Evolutionary conservation across 352 stramenopile genomes (phyloP).

Genomic region (Aphanomyces euteiches): DNA sequence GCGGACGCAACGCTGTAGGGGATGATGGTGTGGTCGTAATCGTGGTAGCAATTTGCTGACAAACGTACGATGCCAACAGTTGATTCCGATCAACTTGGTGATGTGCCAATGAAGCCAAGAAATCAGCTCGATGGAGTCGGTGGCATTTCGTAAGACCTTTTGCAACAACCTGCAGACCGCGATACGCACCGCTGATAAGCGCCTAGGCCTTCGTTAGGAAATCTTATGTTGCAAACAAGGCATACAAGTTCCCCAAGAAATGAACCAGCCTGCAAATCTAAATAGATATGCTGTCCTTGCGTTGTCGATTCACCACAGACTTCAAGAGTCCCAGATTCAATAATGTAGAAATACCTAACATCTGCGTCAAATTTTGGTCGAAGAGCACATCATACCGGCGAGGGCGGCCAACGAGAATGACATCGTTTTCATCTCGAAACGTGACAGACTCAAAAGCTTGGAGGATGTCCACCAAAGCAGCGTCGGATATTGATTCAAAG

Average conservation of each 20-base stretch:
- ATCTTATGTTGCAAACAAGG: neutral
- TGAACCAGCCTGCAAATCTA: neutral
- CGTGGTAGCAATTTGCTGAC: neutral
- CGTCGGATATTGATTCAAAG: neutral
- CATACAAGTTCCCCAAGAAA: conserved; percentile 11
- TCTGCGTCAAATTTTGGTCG: neutral
- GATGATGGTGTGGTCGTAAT: neutral
- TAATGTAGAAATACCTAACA: neutral
- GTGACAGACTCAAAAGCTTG: neutral
- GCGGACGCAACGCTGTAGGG: neutral
- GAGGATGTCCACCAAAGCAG: neutral
- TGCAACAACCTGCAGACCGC: neutral
- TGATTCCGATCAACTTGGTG: neutral
- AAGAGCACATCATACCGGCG: neutral
- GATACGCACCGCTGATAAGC: conserved; percentile 6
- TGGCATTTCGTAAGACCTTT: neutral
- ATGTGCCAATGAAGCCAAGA: neutral
- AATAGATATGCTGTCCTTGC: neutral
- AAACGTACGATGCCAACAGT: too few relatives aligned
- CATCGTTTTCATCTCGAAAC: neutral
- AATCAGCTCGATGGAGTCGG: neutral
- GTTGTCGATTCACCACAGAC: conserved; percentile 2
- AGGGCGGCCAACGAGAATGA: neutral
- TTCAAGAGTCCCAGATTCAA: neutral
- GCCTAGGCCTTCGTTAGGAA: neutral